Evolutionary conservation across 257 asterid species (phyloP).

Genomic region (Rehmannia glutinosa): DNA sequence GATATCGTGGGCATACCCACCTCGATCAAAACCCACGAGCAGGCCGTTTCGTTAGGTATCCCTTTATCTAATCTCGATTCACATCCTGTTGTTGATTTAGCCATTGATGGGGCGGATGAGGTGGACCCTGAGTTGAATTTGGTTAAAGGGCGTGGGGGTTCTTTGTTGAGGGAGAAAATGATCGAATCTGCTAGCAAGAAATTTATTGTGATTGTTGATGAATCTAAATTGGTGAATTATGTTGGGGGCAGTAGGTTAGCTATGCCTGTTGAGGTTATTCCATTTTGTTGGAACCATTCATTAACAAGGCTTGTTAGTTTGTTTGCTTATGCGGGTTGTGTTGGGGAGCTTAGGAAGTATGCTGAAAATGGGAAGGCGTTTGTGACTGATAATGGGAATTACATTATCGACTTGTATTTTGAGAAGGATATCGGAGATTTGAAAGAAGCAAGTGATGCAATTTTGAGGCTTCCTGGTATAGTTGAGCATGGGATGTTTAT

Average conservation of each 20-base stretch:
- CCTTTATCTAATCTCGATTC: conserved; percentile 62
- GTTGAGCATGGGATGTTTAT: conserved; percentile 69
- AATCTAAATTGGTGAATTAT: conserved; percentile 48
- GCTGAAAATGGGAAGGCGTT: conserved; percentile 24
- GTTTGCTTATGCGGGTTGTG: conserved; percentile 49
- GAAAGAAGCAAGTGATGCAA: conserved; percentile 49
- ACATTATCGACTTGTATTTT: conserved; percentile 53
- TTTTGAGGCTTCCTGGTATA: conserved; percentile 68
- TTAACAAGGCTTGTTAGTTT: conserved; percentile 40
- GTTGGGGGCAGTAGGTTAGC: conserved; percentile 64
- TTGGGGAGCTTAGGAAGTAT: conserved; percentile 40
- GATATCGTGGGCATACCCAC: conserved; percentile 60
- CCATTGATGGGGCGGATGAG: conserved; percentile 73
- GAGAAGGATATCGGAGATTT: conserved; percentile 60
- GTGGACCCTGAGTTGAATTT: conserved; percentile 56
- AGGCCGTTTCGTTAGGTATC: conserved; percentile 50
- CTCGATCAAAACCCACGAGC: conserved; percentile 44
- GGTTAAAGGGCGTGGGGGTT: conserved; percentile 71
- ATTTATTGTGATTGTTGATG: conserved; percentile 54
- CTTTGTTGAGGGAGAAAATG: conserved; percentile 58
- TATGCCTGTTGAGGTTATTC: conserved; percentile 71
- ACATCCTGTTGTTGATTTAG: conserved; percentile 53
- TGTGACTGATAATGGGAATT: conserved; percentile 64
- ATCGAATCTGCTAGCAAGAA: conserved; percentile 49
- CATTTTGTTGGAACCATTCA: conserved; percentile 60